A percentile compares a stretch with the other conserved stretches of the same genome.
Conservation (phyloP, 768 basidiomycete species). For the Serendipita sp. region DNA sequence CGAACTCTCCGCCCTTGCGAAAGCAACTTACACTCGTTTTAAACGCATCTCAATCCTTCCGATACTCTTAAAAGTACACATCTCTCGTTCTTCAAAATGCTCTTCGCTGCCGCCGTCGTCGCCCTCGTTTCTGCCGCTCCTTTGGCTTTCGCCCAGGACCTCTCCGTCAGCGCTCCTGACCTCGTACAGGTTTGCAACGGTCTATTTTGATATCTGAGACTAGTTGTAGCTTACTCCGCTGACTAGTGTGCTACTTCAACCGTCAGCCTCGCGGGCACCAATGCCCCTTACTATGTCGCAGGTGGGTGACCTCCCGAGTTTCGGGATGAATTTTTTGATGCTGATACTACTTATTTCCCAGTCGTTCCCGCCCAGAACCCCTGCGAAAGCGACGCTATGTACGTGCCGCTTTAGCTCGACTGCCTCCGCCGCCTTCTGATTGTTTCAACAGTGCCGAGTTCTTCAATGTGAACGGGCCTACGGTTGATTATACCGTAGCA, state of each 20-base stretch:
- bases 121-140: not conserved
- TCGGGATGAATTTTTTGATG: not conserved
- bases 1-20: not conserved
- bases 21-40: conserved; percentile 4
- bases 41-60: not conserved
- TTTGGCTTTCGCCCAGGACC: not conserved
- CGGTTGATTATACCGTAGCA: not conserved
- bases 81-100: not conserved
- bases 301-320: not conserved
- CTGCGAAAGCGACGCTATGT: not conserved
- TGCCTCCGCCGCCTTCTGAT: not conserved
- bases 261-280: not conserved
- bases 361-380: not conserved
- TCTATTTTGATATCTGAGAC: not conserved
- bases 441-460: not conserved
- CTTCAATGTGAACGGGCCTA: not conserved
- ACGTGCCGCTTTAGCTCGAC: not conserved
- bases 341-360: not conserved
- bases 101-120: not conserved
- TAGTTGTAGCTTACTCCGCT: not conserved
- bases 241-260: not conserved
- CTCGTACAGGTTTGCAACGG: not conserved
- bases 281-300: not conserved
- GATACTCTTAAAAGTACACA: not conserved
- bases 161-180: not conserved